Base-by-base conservation (phyloP, 768 basidiomycete species). In the Suillus ampliporus region DNA sequence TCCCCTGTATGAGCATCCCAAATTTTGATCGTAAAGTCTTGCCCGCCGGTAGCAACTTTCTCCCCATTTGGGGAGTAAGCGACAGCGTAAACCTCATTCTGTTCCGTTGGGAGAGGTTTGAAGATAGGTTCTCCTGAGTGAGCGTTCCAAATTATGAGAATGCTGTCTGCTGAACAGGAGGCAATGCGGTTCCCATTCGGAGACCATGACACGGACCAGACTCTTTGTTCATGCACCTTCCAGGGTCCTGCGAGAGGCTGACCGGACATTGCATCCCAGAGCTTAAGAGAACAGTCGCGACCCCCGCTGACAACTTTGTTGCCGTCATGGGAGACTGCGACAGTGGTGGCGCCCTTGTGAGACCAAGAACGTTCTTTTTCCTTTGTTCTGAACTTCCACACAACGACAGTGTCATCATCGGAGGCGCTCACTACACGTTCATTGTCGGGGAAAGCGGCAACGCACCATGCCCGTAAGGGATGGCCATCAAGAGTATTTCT, bases 221-320 rank as follows among this genome's bases (percentile, higher is more conserved):
- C 23, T 0, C 47, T 48, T 11, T 21, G 23, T 26, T 47, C 47
- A 10, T 64, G 70, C 23, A 37, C 31, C n/a, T 64, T 63, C 34
- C 71, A 63, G 2, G 71, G 71, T 28, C 64, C 68, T 0, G 63
- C 60, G 2, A 72, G 44, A n/a, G 31, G 63, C 9, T 53, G 11
- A n/a, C 51, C 68, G 0, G 72, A 69, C 53, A 61, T 48, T 63
- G 71, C 47, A 51, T 41, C 60, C 71, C 71, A 72, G 23, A 74
- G 17, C 26, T 65, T 44, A 17, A 74, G 65, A 7, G 43, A 28
- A 52, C 70, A 67, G 11, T 72, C 71, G 3, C 14, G 60, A 15
- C 69, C 69, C 11, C 69, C 71, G 58, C 63, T 72, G 46, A 70
- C 71, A 9, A 73, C 53, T 40, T 54, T 73, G 4, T 52, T 56